Percentiles rank a stretch among this genome's conserved stretches.
Conservation (phyloP, 805 yeast genomes). For the Sugiyamaella mastotermitis region DNA sequence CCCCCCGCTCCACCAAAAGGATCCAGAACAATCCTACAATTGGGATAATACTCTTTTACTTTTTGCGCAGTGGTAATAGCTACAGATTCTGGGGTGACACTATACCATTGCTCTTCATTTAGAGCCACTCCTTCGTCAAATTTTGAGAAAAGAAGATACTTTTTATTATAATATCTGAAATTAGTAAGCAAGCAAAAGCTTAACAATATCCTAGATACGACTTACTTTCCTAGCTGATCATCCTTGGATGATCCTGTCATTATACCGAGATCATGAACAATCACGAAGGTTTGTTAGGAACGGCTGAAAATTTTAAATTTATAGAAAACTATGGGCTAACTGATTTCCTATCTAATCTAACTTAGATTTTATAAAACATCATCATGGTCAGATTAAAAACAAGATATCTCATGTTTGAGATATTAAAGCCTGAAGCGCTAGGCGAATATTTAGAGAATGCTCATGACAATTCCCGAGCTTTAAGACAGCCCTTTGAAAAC, state of each 20-base stretch:
- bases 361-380: no score
- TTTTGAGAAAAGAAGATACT: slow-evolving; percentile 55
- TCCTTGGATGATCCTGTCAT: no score
- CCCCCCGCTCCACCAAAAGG: slow-evolving; percentile 89
- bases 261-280: no score
- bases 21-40: slow-evolving; percentile 41
- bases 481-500: slow-evolving; percentile 24
- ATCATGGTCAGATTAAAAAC: slow-evolving; percentile 87
- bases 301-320: no score
- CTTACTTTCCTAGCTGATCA: no score
- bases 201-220: no score
- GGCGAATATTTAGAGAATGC: not conserved
- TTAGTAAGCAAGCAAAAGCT: no score
- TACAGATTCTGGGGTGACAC: slow-evolving; percentile 77
- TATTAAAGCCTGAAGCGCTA: slow-evolving; percentile 50
- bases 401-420: slow-evolving; percentile 75
- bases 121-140: slow-evolving; percentile 65
- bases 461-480: slow-evolving; percentile 8
- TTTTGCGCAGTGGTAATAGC: slow-evolving; percentile 42
- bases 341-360: no score
- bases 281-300: no score
- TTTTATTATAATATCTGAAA: slow-evolving; percentile 33
- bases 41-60: slow-evolving; percentile 16
- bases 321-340: no score
- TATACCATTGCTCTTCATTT: slow-evolving; percentile 74